Evolutionary conservation across 371 early-diverging fungal species (phyloP).

Genomic region (Enterospora canceri): DNA sequence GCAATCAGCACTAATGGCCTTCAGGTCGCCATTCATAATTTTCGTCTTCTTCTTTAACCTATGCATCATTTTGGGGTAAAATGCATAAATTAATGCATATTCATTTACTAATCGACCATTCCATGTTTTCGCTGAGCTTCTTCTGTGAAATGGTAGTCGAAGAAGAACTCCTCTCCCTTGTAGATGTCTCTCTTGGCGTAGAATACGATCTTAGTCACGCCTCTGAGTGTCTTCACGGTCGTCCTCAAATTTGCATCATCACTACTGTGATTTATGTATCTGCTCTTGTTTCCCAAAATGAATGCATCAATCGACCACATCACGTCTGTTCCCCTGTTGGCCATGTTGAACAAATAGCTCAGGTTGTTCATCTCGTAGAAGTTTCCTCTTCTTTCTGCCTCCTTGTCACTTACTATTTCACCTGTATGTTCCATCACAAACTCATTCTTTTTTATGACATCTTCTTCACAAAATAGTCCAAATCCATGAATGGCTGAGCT

Average conservation of each 20-base stretch:
- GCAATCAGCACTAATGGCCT: too few species aligned
- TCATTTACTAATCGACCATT: conserved; percentile 34
- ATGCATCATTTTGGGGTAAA: not conserved
- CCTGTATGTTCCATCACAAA: conserved; percentile 73
- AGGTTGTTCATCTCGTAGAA: conserved; percentile 46
- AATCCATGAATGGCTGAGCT: conserved; percentile 58
- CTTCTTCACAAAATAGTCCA: conserved; percentile 62
- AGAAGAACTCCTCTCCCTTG: conserved; percentile 41
- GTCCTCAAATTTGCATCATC: conserved; percentile 31
- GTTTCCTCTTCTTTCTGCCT: conserved; percentile 45
- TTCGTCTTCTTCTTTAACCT: too few species aligned
- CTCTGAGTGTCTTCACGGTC: conserved; percentile 10
- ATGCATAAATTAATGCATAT: conserved; percentile 11
- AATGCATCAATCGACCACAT: conserved; percentile 38
- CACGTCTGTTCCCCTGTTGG: not conserved
- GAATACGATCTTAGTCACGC: conserved; percentile 30
- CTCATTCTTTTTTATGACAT: conserved; percentile 59
- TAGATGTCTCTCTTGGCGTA: conserved; percentile 40
- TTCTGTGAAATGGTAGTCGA: conserved; percentile 44
- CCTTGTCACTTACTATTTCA: conserved; percentile 63
- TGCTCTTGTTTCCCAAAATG: conserved; percentile 42
- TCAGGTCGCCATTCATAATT: too few species aligned
- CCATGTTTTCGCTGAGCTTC: conserved; percentile 33
- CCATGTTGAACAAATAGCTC: conserved; percentile 47
- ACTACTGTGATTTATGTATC: conserved; percentile 48